These are phyloP conservation scores for Zygosaccharomyces pseudorouxii DNA, from an alignment of 805 yeast species.

Conservation along the genomic window DNA sequence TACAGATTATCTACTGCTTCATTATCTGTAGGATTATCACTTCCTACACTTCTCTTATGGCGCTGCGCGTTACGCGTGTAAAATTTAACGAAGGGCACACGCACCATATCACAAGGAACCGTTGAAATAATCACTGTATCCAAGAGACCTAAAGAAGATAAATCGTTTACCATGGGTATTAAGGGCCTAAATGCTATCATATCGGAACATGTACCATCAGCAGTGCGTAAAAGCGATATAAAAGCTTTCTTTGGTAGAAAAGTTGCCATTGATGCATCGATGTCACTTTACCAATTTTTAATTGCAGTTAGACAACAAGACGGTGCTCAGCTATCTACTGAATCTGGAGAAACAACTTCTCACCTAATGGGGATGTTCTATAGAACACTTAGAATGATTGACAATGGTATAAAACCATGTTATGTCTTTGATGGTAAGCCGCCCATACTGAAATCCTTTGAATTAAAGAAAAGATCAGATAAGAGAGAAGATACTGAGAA, in stretches of 20 bases:
- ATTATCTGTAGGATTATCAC: not conserved
- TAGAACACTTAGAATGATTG: constrained; percentile 84
- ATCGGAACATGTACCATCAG: constrained; percentile 82
- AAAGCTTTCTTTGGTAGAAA: constrained; percentile 87
- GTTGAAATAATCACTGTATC: not conserved
- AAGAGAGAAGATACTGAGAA: constrained; percentile 80
- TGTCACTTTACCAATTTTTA: constrained; percentile 92
- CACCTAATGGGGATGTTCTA: constrained; percentile 97
- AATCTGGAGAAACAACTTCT: constrained; percentile 86
- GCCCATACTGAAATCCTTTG: constrained; percentile 90
- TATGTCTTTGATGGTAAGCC: constrained; percentile 98
- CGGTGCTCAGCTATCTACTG: constrained; percentile 87
- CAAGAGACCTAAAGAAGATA: not conserved
- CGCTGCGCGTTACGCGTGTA: not conserved
- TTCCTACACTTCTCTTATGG: too few relatives aligned
- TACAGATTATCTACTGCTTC: too few relatives aligned
- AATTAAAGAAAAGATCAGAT: constrained; percentile 76
- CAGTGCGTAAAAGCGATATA: constrained; percentile 73
- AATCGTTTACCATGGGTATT: constrained; percentile 42
- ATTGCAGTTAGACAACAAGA: constrained; percentile 96
- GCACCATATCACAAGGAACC: not conserved
- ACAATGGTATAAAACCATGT: constrained; percentile 91
- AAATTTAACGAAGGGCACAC: not conserved
- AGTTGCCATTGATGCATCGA: constrained; percentile 95
- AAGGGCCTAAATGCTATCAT: constrained; percentile 82